Conservation (phyloP, 106 monocot genomes). For the Apostasia ramifera region DNA sequence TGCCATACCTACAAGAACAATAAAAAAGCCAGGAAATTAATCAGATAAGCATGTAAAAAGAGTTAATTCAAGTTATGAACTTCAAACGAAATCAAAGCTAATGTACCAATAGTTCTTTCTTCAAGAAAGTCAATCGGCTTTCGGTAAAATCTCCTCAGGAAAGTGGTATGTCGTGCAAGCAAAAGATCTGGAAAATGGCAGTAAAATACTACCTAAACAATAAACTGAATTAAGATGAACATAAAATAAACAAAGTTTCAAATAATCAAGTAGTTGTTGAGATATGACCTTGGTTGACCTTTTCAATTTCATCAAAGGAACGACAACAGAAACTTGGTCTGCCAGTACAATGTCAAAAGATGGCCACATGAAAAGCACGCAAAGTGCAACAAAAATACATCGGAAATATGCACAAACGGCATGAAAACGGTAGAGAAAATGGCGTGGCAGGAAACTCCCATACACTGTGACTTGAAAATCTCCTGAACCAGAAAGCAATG, state of each 20-base stretch:
- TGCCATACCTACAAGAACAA: conserved; percentile 60
- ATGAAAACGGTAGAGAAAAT: conserved; percentile 82
- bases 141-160: conserved; percentile 64
- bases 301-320: conserved; percentile 71
- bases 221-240: not conserved
- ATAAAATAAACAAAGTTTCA: not conserved
- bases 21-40: not conserved
- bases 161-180: conserved; percentile 77
- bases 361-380: conserved; percentile 73
- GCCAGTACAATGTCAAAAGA: conserved; percentile 74
- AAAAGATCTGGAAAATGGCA: conserved; percentile 98
- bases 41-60: conserved; percentile 11
- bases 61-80: conserved; percentile 3
- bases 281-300: not conserved
- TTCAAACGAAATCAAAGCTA: not conserved
- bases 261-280: not conserved
- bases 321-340: conserved; percentile 85
- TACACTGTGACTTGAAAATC: conserved; percentile 74
- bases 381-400: conserved; percentile 86
- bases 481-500: conserved; percentile 40
- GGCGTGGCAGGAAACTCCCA: conserved; percentile 89
- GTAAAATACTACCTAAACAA: conserved; percentile 77
- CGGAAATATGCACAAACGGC: conserved; percentile 85
- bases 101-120: conserved; percentile 94
- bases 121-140: conserved; percentile 91